Percentiles rank a stretch among this genome's conserved stretches.
phyloP scores from a whole-genome alignment of 257 asterid genomes.

The Solanum paucissectum region DNA sequence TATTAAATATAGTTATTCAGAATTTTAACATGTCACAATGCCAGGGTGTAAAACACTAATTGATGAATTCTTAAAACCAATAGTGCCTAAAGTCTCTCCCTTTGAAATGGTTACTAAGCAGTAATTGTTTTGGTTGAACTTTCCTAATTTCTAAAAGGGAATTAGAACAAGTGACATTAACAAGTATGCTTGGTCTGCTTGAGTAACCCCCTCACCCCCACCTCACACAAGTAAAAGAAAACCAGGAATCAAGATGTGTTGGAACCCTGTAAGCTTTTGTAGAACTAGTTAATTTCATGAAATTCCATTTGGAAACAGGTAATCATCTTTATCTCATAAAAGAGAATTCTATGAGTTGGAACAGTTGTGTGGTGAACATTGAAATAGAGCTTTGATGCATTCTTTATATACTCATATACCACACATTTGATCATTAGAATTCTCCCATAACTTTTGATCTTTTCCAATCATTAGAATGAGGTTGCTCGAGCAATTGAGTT shows the following conservation, averaged over 20 bases:
- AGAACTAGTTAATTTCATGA: neutral
- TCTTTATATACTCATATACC: neutral
- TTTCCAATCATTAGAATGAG: slow-evolving; percentile 51
- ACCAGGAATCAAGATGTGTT: neutral
- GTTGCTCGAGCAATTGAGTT: slow-evolving; percentile 93
- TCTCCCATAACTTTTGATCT: neutral
- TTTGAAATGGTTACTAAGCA: neutral
- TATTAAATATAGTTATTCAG: neutral
- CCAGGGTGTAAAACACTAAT: neutral
- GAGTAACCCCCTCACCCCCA: neutral
- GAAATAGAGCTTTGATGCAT: neutral
- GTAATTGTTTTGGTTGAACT: neutral
- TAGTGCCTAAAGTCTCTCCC: neutral
- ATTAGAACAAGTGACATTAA: neutral
- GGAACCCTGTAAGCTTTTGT: neutral
- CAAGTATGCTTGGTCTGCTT: neutral
- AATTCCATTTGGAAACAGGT: neutral
- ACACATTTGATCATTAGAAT: too few species aligned
- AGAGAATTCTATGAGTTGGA: neutral
- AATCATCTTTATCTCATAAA: neutral
- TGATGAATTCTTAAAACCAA: neutral
- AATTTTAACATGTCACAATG: neutral
- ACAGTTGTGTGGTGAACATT: neutral
- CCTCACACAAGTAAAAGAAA: neutral
- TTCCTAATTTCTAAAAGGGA: neutral